Conservation (phyloP, 371 early-diverging fungal genomes). For the Cladochytrium tenue region DNA sequence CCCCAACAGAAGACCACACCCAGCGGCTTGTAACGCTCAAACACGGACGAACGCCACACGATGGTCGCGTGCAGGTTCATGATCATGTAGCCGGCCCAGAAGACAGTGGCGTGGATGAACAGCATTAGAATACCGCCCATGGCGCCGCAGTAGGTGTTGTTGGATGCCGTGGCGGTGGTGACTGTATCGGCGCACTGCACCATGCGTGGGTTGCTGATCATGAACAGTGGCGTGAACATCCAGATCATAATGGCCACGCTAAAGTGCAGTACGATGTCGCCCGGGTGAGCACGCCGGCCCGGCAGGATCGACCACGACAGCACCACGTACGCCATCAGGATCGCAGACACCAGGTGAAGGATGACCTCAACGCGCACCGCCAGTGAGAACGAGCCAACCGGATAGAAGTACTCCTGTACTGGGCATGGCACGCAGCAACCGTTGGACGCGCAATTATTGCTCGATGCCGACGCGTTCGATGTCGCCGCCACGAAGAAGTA, state of each 20-base stretch:
- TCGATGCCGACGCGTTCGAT: background rate
- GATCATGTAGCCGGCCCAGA: slow-evolving; percentile 62
- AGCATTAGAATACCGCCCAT: slow-evolving; percentile 59
- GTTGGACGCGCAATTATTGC: background rate
- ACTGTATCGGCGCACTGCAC: slow-evolving; percentile 53
- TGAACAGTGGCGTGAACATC: slow-evolving; percentile 39
- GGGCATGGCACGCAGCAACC: slow-evolving; percentile 6
- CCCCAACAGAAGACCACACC: slow-evolving; percentile 64
- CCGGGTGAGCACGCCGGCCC: slow-evolving; percentile 67
- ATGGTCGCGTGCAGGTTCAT: slow-evolving; percentile 50
- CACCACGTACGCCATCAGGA: slow-evolving; percentile 49
- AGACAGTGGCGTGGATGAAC: slow-evolving; percentile 56
- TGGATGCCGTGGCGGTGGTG: slow-evolving; percentile 25
- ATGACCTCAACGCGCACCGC: slow-evolving; percentile 7
- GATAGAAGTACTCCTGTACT: background rate
- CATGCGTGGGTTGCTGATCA: slow-evolving; percentile 47
- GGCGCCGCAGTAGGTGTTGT: slow-evolving; percentile 60
- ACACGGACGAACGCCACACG: slow-evolving; percentile 63
- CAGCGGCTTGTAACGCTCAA: slow-evolving; percentile 51
- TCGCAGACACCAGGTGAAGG: slow-evolving; percentile 54
- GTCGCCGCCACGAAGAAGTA: background rate
- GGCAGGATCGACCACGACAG: slow-evolving; percentile 59
- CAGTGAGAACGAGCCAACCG: background rate
- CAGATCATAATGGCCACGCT: slow-evolving; percentile 48
- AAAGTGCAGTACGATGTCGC: slow-evolving; percentile 61